Base-by-base conservation (phyloP, 2,329 filamentous ascomycete species). In the Colletotrichum neosansevieriae region DNA sequence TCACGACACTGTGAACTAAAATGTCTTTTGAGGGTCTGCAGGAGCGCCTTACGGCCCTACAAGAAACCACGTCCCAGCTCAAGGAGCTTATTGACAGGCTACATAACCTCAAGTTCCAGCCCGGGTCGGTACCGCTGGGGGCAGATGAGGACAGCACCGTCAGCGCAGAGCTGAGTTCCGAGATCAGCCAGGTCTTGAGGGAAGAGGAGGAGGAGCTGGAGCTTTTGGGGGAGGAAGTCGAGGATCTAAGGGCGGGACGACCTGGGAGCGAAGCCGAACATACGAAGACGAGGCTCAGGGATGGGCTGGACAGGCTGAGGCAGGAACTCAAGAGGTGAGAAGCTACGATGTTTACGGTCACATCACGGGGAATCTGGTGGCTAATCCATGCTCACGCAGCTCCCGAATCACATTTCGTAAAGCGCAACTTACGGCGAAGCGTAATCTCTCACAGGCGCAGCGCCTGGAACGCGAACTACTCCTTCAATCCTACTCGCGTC, bases 171-270 rank as follows among this genome's bases (percentile, higher is more conserved):
- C 86, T 98, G 38, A 88, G 89, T 71, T 85, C 88, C 21, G 94
- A 98, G 77, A 97, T 98, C 71, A 90, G 91, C 72, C 89, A 93
- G 74, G 87, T 87, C 17, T 80, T 98, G 69, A 91, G 93, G 73
- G 90, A 92, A 65, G 88, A 92, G 57, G 91, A 97, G 74, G 93
- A 97, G 71, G 93, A 97, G 67, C 87, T 96, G 71, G 94, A 97
- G 78, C 79, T 96, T 17, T 76, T 98, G 38, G 84, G 84, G 54
- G 93, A 96, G 76, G 94, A 97, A 74, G 85, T 93, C 32, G 87
- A 92, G 70, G 93, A 93, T 73, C 80, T 94, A 29, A 83, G 87
- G 40, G 78, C 83, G 3, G 83, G 83, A 2, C 78, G 77, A 64
- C 80, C 83, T 53, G 85, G 84, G 17, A 88, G 82, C 73, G 82